A percentile compares a stretch with the other conserved stretches of the same genome.
Conservation (phyloP, 1,139 yeast species). For the Candida dubliniensis region DNA sequence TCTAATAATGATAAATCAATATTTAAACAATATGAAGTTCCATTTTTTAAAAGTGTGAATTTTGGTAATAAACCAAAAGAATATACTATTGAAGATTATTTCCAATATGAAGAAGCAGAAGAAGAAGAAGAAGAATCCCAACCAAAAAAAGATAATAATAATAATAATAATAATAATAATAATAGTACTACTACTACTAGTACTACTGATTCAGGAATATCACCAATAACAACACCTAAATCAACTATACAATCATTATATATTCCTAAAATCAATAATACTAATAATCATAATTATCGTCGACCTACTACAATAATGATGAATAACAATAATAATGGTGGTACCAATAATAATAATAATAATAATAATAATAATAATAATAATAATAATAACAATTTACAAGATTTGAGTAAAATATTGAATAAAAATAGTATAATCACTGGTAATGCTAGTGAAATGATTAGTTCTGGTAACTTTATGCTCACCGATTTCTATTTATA, state of each 20-base stretch:
- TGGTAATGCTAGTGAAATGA: slow-evolving; percentile 58
- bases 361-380: slow-evolving; percentile 18
- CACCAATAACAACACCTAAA: slow-evolving; percentile 16
- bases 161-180: no score
- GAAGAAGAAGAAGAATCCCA: slow-evolving; percentile 12
- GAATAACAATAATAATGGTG: slow-evolving; percentile 25
- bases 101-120: slow-evolving; percentile 32
- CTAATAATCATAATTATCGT: slow-evolving; percentile 35
- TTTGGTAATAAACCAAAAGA: slow-evolving; percentile 31
- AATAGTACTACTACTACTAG: slow-evolving; percentile 2
- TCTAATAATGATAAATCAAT: neutral
- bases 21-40: slow-evolving; percentile 17
- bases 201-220: slow-evolving; percentile 11
- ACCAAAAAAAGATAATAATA: no score
- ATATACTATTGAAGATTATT: slow-evolving; percentile 41
- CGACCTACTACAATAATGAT: slow-evolving; percentile 41
- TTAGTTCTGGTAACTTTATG: slow-evolving; percentile 49
- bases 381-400: slow-evolving; percentile 21
- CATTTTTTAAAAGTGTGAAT: slow-evolving; percentile 44
- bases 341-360: slow-evolving; percentile 27
- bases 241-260: slow-evolving; percentile 19
- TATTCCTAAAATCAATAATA: slow-evolving; percentile 28
- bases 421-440: slow-evolving; percentile 48
- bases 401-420: slow-evolving; percentile 35
- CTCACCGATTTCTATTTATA: slow-evolving; percentile 50